Conservation (phyloP, 1,139 yeast species). For the Protomyces inouyei region DNA sequence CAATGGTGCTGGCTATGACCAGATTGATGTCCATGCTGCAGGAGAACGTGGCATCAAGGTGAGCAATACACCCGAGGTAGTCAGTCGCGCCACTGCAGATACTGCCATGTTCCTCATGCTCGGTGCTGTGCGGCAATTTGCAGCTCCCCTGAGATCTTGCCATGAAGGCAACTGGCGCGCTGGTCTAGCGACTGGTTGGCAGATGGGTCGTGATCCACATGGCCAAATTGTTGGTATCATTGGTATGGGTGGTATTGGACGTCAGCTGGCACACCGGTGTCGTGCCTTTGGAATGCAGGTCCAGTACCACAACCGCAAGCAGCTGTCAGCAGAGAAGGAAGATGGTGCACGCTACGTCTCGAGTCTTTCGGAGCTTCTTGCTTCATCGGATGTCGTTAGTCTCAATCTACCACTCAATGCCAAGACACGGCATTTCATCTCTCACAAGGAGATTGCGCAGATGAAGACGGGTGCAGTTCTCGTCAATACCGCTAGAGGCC, state of each 20-base stretch:
- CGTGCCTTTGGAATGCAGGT: constrained; percentile 61
- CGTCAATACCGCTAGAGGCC: constrained; percentile 70
- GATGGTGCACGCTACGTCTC: constrained; percentile 49
- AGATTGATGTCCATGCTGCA: constrained; percentile 49
- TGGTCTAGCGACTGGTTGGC: not conserved
- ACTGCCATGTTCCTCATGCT: constrained; percentile 60
- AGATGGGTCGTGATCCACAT: constrained; percentile 3
- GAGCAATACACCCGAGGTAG: constrained; percentile 63
- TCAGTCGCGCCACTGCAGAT: constrained; percentile 72
- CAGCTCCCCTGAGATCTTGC: not conserved
- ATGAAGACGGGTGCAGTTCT: constrained; percentile 63
- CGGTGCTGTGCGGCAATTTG: constrained; percentile 57
- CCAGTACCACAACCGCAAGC: constrained; percentile 57
- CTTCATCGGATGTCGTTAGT: constrained; percentile 54
- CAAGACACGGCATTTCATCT: constrained; percentile 56
- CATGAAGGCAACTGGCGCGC: constrained; percentile 8
- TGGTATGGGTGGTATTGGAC: constrained; percentile 77
- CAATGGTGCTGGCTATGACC: constrained; percentile 85
- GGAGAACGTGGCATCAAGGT: constrained; percentile 52
- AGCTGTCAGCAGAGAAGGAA: constrained; percentile 49
- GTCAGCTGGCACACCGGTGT: constrained; percentile 58
- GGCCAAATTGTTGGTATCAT: constrained; percentile 9
- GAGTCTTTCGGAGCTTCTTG: constrained; percentile 51
- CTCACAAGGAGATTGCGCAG: constrained; percentile 49
- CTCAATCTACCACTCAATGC: constrained; percentile 59